Base-by-base conservation (phyloP, 345 rosid genomes). In the Lepidium aucheri region DNA sequence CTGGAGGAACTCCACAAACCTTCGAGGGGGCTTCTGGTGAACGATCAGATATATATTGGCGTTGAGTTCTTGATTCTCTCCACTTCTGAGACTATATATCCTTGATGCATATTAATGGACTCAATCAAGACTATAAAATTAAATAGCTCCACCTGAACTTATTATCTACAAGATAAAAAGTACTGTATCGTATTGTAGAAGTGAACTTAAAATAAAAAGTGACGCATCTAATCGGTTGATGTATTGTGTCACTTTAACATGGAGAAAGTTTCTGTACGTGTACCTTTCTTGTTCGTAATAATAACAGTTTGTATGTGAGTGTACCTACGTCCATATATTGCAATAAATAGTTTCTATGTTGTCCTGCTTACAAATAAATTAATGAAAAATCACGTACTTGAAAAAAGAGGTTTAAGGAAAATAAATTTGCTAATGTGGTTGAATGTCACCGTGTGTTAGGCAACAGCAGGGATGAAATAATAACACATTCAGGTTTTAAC, bases 1-100 rank as follows among this genome's bases (percentile, higher is more conserved):
- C 7, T 62, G 33, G 47, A 44, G 4, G 4, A 61, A 62, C 49
- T 70, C 41, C 1, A 44, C 24, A 15, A 62, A 0, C 3, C 68
- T 53, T 61, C 62, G 0, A 13, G 0, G 1, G 68, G 63, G 16
- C 13, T 22, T 70, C 33, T 70, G 15, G 49, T 62, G 47, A 42
- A 53, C 3, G 68, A 70, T 53, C 2, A 20, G 54, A 52, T 61
- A 8, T 62, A 62, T 35, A 0, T 62, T 0, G 34, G 56, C 62
- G 74, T 70, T 33, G 63, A 70, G 34, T 70, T 70, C 54, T 35
- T 53, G 5, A 2, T 42, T 53, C 0, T 52, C 28, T 43, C 68
- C 62, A 11, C 45, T 14, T 30, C 36, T 20, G 53, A 60, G 33
- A 24, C 22, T 20, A 3, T 24, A 24, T 28, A 39, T 59, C 20